Evolutionary conservation across 805 yeast genomes (phyloP), one percentile per base, ranked within the genome.

Genomic region (Ogataea kodamae): DNA sequence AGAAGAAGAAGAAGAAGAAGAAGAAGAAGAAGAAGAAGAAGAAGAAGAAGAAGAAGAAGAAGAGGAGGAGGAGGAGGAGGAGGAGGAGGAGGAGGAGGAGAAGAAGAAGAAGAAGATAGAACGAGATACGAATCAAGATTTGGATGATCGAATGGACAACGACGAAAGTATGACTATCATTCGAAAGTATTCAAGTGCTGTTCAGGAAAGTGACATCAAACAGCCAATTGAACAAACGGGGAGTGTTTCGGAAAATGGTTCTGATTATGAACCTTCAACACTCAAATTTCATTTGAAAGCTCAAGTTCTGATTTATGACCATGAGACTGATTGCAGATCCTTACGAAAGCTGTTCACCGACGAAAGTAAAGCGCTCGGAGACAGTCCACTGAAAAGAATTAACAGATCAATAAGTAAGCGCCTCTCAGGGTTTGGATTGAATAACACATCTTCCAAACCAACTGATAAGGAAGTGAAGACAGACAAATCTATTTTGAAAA

Each of bases 401-500:
- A 50, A 49, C 32, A 33, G 40, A 17, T 43, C 52, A 9, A 23
- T 49, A 11, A 39, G 43, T 8, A 43, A 34, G 19, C 36, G 48
- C 15, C 25, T 49, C 9, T 41, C 50, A 3, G 41, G 46, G 1
- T 28, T 44, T 21, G 37, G 39, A 14, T 14, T 35, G 7, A 26
- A 37, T 3, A 25, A 28, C 4, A 10, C 37, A 7, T 20, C 24
- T 8, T 22, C 39, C 3, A 22, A 30, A 8, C 9, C 29, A 13
- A 3, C 27, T 9, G 12, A 19, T 14, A 10, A 13, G 18, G 9
- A 5, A 11, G 16, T 18, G 8, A 32, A 13, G 12, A 26, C 31
- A 18, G 43, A 52, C 3, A 59, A 49, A 40, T 59, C 74, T 5
- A 67, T 67, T 12, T 45, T 68, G 18, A 68, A 67, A 28, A 52